These are phyloP conservation scores for Tricladium varicosporioides DNA, from an alignment of 2,329 filamentous ascomycete genomes.

Conservation along the genomic window DNA sequence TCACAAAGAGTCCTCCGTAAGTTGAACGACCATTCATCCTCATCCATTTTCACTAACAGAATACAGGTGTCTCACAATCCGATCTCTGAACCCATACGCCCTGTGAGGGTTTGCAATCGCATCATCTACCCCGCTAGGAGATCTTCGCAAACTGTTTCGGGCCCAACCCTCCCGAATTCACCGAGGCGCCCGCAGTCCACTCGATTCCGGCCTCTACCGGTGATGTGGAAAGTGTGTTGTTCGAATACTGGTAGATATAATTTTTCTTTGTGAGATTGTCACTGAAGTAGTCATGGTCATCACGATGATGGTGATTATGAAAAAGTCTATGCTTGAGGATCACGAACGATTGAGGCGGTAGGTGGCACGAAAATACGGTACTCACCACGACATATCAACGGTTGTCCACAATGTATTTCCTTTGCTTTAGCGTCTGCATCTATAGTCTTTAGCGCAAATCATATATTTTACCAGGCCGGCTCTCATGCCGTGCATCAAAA, in stretches of 20 bases:
- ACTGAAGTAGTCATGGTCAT: constrained; percentile 11
- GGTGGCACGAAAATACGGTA: constrained; percentile 14
- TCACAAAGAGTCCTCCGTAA: constrained; percentile 99
- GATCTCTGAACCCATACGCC: constrained; percentile 77
- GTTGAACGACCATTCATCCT: constrained; percentile 42
- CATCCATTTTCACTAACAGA: constrained; percentile 37
- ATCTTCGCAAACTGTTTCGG: too few species aligned
- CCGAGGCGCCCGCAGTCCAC: too few species aligned
- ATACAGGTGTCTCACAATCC: constrained; percentile 75
- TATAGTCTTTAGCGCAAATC: constrained; percentile 29
- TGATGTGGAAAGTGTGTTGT: too few species aligned
- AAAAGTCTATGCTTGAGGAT: constrained; percentile 10
- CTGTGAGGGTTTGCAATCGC: constrained; percentile 18
- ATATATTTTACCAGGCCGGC: constrained; percentile 18
- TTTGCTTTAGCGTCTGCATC: constrained; percentile 33
- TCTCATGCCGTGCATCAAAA: neutral
- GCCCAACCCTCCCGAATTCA: too few species aligned
- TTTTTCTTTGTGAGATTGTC: constrained; percentile 21
- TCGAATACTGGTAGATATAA: constrained; percentile 11
- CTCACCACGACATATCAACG: constrained; percentile 23
- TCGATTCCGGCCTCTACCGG: too few species aligned
- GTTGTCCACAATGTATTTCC: constrained; percentile 28
- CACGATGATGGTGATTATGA: constrained; percentile 4
- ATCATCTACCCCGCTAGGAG: too few species aligned
- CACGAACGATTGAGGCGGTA: constrained; percentile 4